Evolutionary conservation across 805 yeast species (phyloP), one percentile per base, ranked within the genome.

Genomic region (Candida maesae): DNA sequence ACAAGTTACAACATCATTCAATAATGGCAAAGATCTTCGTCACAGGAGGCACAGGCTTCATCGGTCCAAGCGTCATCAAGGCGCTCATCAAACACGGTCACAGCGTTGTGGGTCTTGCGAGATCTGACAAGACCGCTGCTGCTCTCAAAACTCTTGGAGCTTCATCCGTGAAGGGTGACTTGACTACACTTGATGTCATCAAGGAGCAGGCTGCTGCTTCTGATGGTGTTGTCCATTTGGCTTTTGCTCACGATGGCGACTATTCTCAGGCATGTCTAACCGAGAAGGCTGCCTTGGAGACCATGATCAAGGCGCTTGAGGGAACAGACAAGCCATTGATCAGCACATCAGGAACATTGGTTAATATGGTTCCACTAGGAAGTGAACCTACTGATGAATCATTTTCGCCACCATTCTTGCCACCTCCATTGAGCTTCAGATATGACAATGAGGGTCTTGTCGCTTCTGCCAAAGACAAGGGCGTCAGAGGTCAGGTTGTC

Each of bases 151-250:
- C 42, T 1, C 27, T 53, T 12, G 68, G 64, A 6, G 56, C 43
- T 19, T 34, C 34, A 9, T 50, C 54, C 6, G 41, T 65, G 18
- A 36, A 41, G n/a, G 73, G 73, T 16, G 54, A 45, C 12, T 45
- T 68, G 5, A 42, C 44, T 14, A 60, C 59, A 31, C 20, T 55
- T 2, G 67, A 64, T 0, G 30, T 50, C 2, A 49, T 69, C 13
- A 50, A 41, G 19, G 46, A 56, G 33, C 62, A 52, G 6, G 61
- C 66, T 12, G 21, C 38, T 6, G 53, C 51, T 31, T 39, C 60
- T 9, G 74, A 69, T 41, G 72, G 61, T 10, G 61, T 63, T 12
- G 36, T 66, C 14, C 72, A 68, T 38, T 42, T 64, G 30, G 74
- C 63, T 1, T 67, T 61, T 44, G 46, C 53, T 20, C 66, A 62